Base-by-base conservation (phyloP, 2,329 filamentous ascomycete genomes). In the Leptographium procerum region DNA sequence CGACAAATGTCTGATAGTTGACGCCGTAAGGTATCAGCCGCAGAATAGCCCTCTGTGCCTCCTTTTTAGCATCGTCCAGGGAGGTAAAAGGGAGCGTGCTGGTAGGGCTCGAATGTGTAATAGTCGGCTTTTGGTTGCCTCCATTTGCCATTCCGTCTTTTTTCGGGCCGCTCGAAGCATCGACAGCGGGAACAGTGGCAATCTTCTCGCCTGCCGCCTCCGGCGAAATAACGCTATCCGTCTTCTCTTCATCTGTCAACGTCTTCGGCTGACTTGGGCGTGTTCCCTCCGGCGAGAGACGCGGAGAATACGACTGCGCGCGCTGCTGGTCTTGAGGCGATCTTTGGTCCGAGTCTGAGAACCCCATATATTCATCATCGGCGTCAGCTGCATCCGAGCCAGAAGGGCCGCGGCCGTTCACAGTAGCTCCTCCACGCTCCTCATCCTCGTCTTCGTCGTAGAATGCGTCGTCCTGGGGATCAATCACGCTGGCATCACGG, bases 1-100 rank as follows among this genome's bases (percentile, higher is more conserved):
- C 77, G 14, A 91, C 74, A 59, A 92, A 85, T 60, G 89, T 80
- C 57, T 86, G 78, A 66, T 86, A 95, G 24, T 83, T 82, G 59
- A 95, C 83, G 54, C 89, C 87, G 60, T 88, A 69, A 1, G 78
- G 76, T 72, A 76, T 79, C 3, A 91, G 73, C 43, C 81, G 78
- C 33, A 89, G 70, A 45, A 91, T 83, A 4, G 87, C 85, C 28
- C 82, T 80, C 66, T 84, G 81, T 0, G 88, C 88, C 63, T 81
- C 76, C 61, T 80, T 82, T 57, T 75, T 79, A 34, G 73, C 77
- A 56, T 78, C 75, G 5, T 69, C 61, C 5, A 75, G 50, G 0
- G 69, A 70, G 47, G 62, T 66, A 55, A 68, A 70, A 5, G 64
- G 52, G 10, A 40, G 52, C 5, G 11, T 7, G 24, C 34, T 59